A percentile compares a stretch with the other conserved stretches of the same genome.
Conservation (phyloP, 352 stramenopile genomes). For the Phytopythium mirpurense region DNA sequence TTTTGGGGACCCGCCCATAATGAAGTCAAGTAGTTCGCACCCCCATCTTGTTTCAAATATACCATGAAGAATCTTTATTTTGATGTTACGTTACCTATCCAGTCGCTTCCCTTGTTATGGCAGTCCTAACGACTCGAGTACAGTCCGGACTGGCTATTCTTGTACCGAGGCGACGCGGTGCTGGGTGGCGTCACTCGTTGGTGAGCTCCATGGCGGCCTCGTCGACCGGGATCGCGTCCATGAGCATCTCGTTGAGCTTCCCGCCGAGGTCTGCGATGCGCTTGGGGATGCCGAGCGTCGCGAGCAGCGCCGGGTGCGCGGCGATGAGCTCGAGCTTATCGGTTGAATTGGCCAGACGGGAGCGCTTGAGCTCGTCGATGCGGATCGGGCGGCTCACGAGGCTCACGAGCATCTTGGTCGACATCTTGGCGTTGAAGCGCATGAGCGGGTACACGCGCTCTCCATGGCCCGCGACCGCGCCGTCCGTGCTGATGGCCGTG, state of each 20-base stretch:
- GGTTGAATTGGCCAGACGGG: conserved; percentile 20
- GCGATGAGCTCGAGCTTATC: conserved; percentile 74
- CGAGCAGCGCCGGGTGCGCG: conserved; percentile 58
- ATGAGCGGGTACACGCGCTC: conserved; percentile 64
- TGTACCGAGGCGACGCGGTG: neutral
- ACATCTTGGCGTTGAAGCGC: conserved; percentile 63
- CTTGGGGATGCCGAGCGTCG: conserved; percentile 58
- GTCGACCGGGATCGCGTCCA: conserved; percentile 58
- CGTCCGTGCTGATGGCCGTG: conserved; percentile 57
- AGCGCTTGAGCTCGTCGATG: conserved; percentile 54
- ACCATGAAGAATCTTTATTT: neutral
- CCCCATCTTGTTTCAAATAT: too few species aligned
- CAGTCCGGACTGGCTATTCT: neutral
- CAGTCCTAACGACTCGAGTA: neutral
- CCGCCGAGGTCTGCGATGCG: conserved; percentile 67
- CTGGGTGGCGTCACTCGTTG: conserved; percentile 20
- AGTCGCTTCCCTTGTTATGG: too few species aligned
- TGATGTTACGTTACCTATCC: conserved; percentile 3
- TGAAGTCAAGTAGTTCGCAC: too few species aligned
- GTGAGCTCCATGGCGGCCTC: conserved; percentile 22
- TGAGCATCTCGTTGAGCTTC: conserved; percentile 55
- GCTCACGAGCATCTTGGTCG: conserved; percentile 70
- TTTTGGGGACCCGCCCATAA: too few species aligned
- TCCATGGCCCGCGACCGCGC: conserved; percentile 57
- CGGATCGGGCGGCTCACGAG: conserved; percentile 70